Evolutionary conservation across 1,139 yeast genomes (phyloP).

Genomic region (Maudiozyma humilis): DNA sequence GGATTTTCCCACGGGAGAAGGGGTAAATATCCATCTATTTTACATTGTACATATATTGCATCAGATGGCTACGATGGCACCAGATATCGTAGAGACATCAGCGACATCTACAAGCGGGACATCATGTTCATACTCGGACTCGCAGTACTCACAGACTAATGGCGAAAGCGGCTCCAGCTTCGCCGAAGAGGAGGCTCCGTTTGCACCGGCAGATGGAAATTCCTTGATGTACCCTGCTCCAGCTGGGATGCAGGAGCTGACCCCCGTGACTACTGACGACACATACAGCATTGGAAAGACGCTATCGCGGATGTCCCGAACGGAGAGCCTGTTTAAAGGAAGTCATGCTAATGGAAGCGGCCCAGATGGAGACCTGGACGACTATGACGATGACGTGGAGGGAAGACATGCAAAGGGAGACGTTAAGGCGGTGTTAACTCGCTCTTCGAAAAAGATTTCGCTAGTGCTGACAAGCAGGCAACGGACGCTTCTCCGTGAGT

Average conservation of each 20-base stretch:
- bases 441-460: not conserved
- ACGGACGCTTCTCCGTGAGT: constrained; percentile 33
- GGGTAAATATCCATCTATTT: no score
- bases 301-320: not conserved
- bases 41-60: no score
- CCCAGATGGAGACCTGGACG: not conserved
- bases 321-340: constrained; percentile 1
- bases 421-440: not conserved
- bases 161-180: not conserved
- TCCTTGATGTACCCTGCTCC: not conserved
- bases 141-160: not conserved
- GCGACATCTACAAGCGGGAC: no score
- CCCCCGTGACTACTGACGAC: not conserved
- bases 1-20: no score
- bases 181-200: not conserved
- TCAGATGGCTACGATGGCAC: not conserved
- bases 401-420: not conserved
- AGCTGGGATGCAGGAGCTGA: not conserved
- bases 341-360: not conserved
- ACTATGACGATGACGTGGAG: not conserved
- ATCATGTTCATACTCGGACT: not conserved
- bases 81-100: not conserved
- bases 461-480: constrained; percentile 33
- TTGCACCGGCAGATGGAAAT: not conserved
- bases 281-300: not conserved